These are phyloP conservation scores for Cordyceps farinosa DNA, from an alignment of 2,329 filamentous ascomycete species.

Conservation along the genomic window DNA sequence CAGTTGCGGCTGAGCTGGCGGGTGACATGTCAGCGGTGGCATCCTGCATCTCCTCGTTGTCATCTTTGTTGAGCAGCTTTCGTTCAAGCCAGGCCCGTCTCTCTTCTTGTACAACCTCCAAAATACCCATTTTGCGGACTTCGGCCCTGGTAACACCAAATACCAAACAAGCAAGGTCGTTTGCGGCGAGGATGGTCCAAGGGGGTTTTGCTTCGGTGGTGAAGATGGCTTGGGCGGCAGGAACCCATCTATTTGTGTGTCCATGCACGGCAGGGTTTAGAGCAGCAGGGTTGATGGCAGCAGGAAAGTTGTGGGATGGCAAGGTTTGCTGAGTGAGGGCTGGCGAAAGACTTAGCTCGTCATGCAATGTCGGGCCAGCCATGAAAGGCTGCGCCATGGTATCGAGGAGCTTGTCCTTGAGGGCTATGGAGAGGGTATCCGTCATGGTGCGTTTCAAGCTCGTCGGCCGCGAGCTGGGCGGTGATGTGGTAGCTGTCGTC, in stretches of 20 bases:
- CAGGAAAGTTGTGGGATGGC: conserved; percentile 41
- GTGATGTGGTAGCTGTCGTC: conserved; percentile 45
- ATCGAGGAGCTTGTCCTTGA: conserved; percentile 82
- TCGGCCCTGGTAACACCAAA: conserved; percentile 98
- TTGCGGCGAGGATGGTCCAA: conserved; percentile 94
- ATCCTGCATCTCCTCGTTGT: conserved; percentile 31
- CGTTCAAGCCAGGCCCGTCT: conserved; percentile 83
- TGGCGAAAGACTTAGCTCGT: conserved; percentile 42
- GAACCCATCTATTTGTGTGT: conserved; percentile 85
- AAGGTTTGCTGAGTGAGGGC: conserved; percentile 38
- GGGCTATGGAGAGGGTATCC: conserved; percentile 68
- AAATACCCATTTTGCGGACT: conserved; percentile 87
- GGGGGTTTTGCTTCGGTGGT: conserved; percentile 87
- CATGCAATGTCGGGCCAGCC: conserved; percentile 36
- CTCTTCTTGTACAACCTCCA: conserved; percentile 91
- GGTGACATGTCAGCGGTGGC: conserved; percentile 34
- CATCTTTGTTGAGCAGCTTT: conserved; percentile 62
- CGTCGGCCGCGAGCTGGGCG: conserved; percentile 57
- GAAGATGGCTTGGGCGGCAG: conserved; percentile 93
- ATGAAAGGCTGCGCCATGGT: conserved; percentile 79
- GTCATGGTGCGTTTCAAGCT: conserved; percentile 84
- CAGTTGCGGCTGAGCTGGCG: conserved; percentile 42
- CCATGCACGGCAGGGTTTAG: conserved; percentile 67
- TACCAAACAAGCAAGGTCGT: conserved; percentile 93
- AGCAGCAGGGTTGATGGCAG: conserved; percentile 46